Base-by-base conservation (phyloP, 1,139 yeast species). In the Candida tropicalis region DNA sequence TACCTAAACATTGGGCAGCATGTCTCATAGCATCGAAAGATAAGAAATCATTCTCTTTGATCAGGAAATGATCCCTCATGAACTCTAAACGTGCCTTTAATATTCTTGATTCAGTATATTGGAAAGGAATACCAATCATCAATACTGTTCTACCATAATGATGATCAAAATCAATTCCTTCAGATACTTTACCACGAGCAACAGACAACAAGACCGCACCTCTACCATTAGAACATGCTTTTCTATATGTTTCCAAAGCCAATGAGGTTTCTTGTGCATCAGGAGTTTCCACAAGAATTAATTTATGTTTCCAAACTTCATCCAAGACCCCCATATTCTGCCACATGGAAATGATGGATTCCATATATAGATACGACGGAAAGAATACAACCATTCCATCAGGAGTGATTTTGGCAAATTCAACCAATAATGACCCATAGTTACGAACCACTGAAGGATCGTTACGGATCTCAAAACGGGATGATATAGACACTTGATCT, bases 21-120 rank as follows among this genome's bases (percentile, higher is more conserved):
- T 93, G 99, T 60, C 99, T 81, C 99, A 93, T 95, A 25, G 99
- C 99, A 66, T 93, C 99, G 75, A 93, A 93, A 17, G 98, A 90
- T 36, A 93, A 65, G 59, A 93, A 93, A 57, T 95, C 99, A 59
- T 89, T 91, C 58, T 93, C 99, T 50, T 89, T 77, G 42, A 93
- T 93, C 55, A 89, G 95, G 59, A 81, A 91, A 59, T 90, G 91
- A 60, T 93, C 99, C 55, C 99, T 76, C 63, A 93, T 67, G 58
- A 93, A 93, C 62, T 95, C 99, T 42, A 93, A 72, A 45, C 99
- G 79, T 0, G 99, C 99, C 57, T 93, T 95, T 53, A 93, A 73
- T 49, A 93, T 93, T 59, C 99, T 82, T 8, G 97, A 90, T 60
- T 93, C 99, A 0, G 99, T 95, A 64, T 93, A 93, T 73, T 93